Conservation (phyloP, 495 filamentous ascomycete species). For the Podospora comata region DNA sequence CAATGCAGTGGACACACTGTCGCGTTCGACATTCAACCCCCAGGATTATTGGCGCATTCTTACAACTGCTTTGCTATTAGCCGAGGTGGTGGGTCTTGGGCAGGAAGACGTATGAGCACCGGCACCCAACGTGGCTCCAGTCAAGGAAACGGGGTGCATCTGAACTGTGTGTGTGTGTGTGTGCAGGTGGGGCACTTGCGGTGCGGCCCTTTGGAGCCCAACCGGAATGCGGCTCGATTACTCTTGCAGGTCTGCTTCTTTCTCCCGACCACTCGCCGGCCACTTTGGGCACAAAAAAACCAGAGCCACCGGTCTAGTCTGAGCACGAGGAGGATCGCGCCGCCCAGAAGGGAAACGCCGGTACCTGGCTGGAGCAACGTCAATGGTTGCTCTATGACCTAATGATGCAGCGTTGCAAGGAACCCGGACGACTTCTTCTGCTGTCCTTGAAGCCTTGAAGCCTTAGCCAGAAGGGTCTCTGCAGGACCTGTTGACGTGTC, state of each 20-base stretch:
- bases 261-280: slow-evolving; percentile 6
- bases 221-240: slow-evolving; percentile 26
- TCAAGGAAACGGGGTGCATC: slow-evolving; percentile 22
- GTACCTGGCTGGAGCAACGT: slow-evolving; percentile 15
- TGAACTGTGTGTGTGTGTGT: slow-evolving; percentile 7
- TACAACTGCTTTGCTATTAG: slow-evolving; percentile 20
- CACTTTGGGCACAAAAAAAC: slow-evolving; percentile 30
- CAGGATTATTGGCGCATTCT: slow-evolving; percentile 28
- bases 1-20: not conserved
- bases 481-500: slow-evolving; percentile 29
- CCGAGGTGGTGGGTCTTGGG: slow-evolving; percentile 35
- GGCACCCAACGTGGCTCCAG: slow-evolving; percentile 37
- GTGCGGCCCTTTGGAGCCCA: slow-evolving; percentile 32
- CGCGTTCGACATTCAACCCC: not conserved
- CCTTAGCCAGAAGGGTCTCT: slow-evolving; percentile 19
- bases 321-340: slow-evolving; percentile 11
- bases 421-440: slow-evolving; percentile 14
- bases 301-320: slow-evolving; percentile 21
- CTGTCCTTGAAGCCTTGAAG: not conserved
- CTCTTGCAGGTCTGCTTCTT: slow-evolving; percentile 10
- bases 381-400: slow-evolving; percentile 18
- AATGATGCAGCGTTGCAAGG: slow-evolving; percentile 20
- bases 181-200: slow-evolving; percentile 20
- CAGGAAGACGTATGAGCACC: slow-evolving; percentile 26
- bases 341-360: not conserved